Evolutionary conservation across 306 rosid genomes (phyloP).

Genomic region (Chamaecrista fasciculata): DNA sequence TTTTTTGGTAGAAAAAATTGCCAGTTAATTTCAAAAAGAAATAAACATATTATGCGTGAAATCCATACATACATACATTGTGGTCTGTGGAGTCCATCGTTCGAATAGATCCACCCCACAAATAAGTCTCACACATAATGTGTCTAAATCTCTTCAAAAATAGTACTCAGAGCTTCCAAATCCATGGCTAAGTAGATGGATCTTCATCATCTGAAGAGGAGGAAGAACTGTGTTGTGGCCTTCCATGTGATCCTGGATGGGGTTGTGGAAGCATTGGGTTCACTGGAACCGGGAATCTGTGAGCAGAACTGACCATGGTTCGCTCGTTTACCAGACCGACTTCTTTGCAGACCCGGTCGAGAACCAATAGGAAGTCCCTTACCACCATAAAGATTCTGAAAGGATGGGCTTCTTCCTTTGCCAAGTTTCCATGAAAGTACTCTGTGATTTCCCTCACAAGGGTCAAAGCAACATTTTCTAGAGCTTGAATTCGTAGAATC

Average conservation of each 20-base stretch:
- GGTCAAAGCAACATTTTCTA: conserved; percentile 52
- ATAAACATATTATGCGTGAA: no score
- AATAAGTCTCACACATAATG: no score
- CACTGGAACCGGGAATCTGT: conserved; percentile 87
- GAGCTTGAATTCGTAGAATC: conserved; percentile 54
- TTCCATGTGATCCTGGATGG: conserved; percentile 50
- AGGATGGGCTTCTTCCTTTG: conserved; percentile 88
- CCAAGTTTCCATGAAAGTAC: conserved; percentile 84
- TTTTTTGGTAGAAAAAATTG: no score
- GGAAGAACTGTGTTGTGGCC: conserved; percentile 41
- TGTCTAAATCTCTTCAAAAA: no score
- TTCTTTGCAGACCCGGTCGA: conserved; percentile 81
- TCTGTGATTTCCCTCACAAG: conserved; percentile 75
- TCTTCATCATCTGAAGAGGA: conserved; percentile 64
- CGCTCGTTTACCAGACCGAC: conserved; percentile 80
- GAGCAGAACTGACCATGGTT: conserved; percentile 68
- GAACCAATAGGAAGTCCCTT: conserved; percentile 71
- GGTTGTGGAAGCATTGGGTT: conserved; percentile 84
- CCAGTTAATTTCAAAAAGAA: no score
- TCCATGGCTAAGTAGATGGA: conserved; percentile 39
- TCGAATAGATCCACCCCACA: no score
- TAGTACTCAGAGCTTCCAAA: no score
- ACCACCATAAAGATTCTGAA: conserved; percentile 75
- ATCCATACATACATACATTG: no score
- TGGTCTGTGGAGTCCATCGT: no score